These are phyloP conservation scores for Debaryomycetaceae sp. DNA, from an alignment of 1,139 yeast genomes.

Conservation along the genomic window DNA sequence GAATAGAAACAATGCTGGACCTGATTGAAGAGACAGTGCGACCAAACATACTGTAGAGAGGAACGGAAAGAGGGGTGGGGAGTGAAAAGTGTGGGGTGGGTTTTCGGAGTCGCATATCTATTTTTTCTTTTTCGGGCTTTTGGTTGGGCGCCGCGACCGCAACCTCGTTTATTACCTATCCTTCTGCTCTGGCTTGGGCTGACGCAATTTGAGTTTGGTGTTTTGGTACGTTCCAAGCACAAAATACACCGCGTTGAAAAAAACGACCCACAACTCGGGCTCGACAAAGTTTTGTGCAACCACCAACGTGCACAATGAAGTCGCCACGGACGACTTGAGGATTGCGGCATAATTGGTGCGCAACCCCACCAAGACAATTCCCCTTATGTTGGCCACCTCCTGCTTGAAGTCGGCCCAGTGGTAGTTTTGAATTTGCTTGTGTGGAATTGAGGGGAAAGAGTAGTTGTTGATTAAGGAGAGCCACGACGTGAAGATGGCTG, in stretches of 20 bases:
- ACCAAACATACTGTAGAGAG: no score
- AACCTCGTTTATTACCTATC: no score
- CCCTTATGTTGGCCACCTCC: conserved; percentile 19
- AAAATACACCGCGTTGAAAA: conserved; percentile 71
- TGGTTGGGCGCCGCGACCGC: no score
- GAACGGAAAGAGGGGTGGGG: neutral
- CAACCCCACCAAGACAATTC: conserved; percentile 34
- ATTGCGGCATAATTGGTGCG: conserved; percentile 50
- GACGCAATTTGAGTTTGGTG: conserved; percentile 52
- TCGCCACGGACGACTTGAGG: conserved; percentile 59
- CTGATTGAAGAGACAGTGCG: no score
- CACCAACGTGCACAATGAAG: conserved; percentile 59
- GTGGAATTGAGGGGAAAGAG: conserved; percentile 9
- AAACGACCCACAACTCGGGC: conserved; percentile 81
- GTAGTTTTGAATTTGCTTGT: conserved; percentile 8
- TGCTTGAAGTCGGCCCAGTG: conserved; percentile 10
- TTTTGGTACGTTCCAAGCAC: conserved; percentile 76
- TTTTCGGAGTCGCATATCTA: no score
- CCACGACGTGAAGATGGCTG: conserved; percentile 55
- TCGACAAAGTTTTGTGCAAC: conserved; percentile 72
- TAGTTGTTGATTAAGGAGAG: conserved; percentile 43
- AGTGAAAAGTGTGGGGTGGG: neutral
- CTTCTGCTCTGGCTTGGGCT: conserved; percentile 8
- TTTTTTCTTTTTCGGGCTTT: no score
- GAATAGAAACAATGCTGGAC: no score